Base-by-base conservation (phyloP, 768 basidiomycete species). In the Cystobasidium onofrii region DNA sequence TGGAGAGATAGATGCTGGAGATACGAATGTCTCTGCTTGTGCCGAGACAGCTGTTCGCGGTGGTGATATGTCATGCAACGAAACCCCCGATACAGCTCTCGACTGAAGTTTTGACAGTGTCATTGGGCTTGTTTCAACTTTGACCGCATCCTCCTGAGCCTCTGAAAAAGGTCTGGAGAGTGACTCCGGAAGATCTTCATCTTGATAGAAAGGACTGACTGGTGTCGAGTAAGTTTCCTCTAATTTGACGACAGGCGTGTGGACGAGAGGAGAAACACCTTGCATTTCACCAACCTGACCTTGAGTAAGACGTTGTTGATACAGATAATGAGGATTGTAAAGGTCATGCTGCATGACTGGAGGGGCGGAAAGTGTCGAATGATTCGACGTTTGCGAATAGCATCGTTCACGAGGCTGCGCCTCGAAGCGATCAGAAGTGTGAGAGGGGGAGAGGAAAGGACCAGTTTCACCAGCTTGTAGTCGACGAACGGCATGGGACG, bases 331-430 rank as follows among this genome's bases (percentile, higher is more conserved):
- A 6, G 31, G 69, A 36, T 60, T 31, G 39, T 41, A 52, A 1
- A 43, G 12, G 27, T 60, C 55, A 36, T 60, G 50, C 69, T 71
- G 69, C 54, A 71, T 31, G 20, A 57, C 43, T 9, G 69, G 69
- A 10, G 69, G 69, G 20, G 66, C 66, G 1, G 66, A 69, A 20
- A 69, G 34, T 55, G 55, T 52, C 15, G 69, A 71, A n/a, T 71
- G 69, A 36, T 71, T 71, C 1, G 69, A 71, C 3, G 12, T 36
- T 46, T 36, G 25, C 33, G 69, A 61, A 13, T 55, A n/a, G 25
- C 41, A 43, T 33, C 43, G 46, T 33, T 46, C 33, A 7, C 43
- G 39, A 10, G 33, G 43, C 33, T 15, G 57, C 6, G 29, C 20
- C 23, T 60, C 57, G 25, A 60, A 29, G 57, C 25, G 57, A 2